A percentile compares a stretch with the other conserved stretches of the same genome.
Evolutionary conservation across 257 asterid species (phyloP).

Genomic region (Penstemon davidsonii): DNA sequence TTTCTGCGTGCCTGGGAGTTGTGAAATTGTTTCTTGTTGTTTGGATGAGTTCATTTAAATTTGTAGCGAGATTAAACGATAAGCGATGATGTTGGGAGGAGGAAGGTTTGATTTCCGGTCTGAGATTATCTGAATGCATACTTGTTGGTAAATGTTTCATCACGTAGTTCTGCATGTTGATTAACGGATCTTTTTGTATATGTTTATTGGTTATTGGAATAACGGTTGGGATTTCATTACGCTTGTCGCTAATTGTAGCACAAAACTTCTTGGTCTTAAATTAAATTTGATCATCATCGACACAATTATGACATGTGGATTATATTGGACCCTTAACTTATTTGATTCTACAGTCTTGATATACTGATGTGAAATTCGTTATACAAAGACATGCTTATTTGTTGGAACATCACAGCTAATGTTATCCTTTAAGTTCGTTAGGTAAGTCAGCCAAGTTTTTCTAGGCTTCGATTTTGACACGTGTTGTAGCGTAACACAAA

Average conservation of each 20-base stretch:
- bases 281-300: conserved; percentile 17
- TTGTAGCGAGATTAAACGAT: neutral
- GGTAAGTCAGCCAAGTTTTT: neutral
- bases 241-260: neutral
- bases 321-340: conserved; percentile 15
- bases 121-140: conserved; percentile 5
- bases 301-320: conserved; percentile 13
- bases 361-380: neutral
- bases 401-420: conserved; percentile 15
- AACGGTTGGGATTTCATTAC: conserved; percentile 2
- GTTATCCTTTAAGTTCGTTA: conserved; percentile 14
- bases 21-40: neutral
- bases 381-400: conserved; percentile 14
- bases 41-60: neutral
- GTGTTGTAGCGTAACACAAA: conserved; percentile 6
- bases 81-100: neutral
- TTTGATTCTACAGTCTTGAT: conserved; percentile 4
- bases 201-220: conserved; percentile 3
- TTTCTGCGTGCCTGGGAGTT: neutral
- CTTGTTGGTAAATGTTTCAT: conserved; percentile 20
- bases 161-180: conserved; percentile 4
- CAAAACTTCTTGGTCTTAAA: neutral
- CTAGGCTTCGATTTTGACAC: conserved; percentile 18
- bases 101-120: conserved; percentile 10
- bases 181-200: neutral